These are phyloP conservation scores for Dinochytrium kinnereticum DNA, from an alignment of 371 early-diverging fungal species.

Conservation along the genomic window DNA sequence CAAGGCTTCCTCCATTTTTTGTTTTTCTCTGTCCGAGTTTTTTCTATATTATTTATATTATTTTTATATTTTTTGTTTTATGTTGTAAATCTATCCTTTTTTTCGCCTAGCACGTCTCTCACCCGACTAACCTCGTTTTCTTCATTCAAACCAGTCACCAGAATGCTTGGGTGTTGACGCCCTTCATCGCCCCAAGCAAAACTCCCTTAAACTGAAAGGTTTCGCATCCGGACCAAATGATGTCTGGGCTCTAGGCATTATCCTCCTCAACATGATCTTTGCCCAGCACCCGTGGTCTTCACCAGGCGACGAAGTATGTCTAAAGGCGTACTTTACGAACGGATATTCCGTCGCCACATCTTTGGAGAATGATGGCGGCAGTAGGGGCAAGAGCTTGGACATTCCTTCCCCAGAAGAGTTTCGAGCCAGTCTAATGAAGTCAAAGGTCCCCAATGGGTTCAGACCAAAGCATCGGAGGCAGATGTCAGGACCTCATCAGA, in stretches of 20 bases:
- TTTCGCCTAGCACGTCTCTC: background rate
- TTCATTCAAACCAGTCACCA: constrained; percentile 59
- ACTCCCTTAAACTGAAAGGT: constrained; percentile 10
- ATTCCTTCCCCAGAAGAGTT: background rate
- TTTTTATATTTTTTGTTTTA: background rate
- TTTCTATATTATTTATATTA: background rate
- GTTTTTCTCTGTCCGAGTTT: background rate
- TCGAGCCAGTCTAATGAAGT: background rate
- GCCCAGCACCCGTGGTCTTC: constrained; percentile 72
- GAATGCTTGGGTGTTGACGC: constrained; percentile 64
- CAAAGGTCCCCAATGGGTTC: background rate
- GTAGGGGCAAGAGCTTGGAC: too few relatives aligned
- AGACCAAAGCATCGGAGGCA: background rate
- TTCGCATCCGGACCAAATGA: constrained; percentile 76
- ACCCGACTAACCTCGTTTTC: background rate
- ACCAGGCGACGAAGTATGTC: constrained; percentile 65
- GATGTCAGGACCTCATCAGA: background rate
- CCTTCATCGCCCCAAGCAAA: background rate
- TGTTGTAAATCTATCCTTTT: background rate
- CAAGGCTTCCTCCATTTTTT: background rate
- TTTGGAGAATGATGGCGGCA: too few relatives aligned
- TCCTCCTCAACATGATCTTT: constrained; percentile 77
- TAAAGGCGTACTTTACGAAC: constrained; percentile 62
- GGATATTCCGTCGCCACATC: constrained; percentile 19
- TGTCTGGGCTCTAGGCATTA: constrained; percentile 83